These are phyloP conservation scores for Xylaria sp. DNA, from an alignment of 2,329 filamentous ascomycete genomes.

Conservation along the genomic window DNA sequence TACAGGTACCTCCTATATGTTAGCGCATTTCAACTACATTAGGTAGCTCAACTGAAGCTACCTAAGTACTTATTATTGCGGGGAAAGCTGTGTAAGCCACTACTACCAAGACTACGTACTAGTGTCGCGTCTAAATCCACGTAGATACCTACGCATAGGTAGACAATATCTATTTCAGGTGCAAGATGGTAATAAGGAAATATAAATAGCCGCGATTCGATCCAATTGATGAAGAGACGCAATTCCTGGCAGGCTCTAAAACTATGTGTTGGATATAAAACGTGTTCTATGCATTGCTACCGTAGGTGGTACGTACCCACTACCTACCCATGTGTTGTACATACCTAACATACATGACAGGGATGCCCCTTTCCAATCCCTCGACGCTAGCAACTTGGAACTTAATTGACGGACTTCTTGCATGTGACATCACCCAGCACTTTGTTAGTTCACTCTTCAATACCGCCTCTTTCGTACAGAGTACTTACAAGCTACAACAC, in stretches of 20 bases:
- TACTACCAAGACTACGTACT: too few species aligned
- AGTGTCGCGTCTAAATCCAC: too few species aligned
- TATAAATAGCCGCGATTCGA: too few species aligned
- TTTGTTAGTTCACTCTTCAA: neutral
- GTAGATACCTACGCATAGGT: too few species aligned
- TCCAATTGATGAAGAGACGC: too few species aligned
- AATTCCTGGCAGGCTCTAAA: neutral
- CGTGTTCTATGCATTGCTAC: neutral
- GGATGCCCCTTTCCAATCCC: neutral
- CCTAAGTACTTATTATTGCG: too few species aligned
- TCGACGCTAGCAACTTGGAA: neutral
- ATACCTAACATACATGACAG: slow-evolving; percentile 1
- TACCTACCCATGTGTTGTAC: neutral
- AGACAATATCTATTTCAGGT: too few species aligned
- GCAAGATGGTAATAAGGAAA: too few species aligned
- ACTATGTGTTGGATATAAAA: neutral
- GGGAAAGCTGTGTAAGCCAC: too few species aligned
- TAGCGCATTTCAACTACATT: too few species aligned
- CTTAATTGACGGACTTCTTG: slow-evolving; percentile 21
- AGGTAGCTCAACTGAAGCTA: too few species aligned
- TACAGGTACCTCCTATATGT: neutral
- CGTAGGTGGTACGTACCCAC: neutral
- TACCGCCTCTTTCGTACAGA: neutral
- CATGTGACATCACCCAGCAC: slow-evolving; percentile 42
- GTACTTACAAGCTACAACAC: neutral